Percentiles rank a stretch among this genome's conserved stretches.
These are phyloP conservation scores for Amborella trichopoda DNA, from an alignment of 164 flowering plant genomes.

Conservation along the genomic window DNA sequence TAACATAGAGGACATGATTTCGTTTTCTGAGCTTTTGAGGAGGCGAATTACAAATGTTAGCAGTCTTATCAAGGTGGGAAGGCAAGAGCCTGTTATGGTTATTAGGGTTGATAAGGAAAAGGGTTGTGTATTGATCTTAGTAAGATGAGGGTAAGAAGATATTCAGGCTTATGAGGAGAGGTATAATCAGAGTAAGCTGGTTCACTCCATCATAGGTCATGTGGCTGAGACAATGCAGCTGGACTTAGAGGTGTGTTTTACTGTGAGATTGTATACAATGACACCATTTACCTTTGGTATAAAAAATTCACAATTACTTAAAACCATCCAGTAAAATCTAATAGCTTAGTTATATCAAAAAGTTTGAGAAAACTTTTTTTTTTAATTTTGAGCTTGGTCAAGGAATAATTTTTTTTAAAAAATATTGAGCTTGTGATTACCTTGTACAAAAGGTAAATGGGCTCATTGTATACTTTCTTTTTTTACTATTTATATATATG, in stretches of 20 bases:
- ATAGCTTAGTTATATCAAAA: too few relatives aligned
- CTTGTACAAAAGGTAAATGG: too few relatives aligned
- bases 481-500: too few relatives aligned
- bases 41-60: slow-evolving; percentile 87
- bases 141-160: slow-evolving; percentile 86
- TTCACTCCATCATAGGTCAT: slow-evolving; percentile 92
- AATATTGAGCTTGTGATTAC: too few relatives aligned
- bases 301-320: too few relatives aligned
- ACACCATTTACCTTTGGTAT: too few relatives aligned
- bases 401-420: too few relatives aligned
- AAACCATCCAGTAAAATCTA: too few relatives aligned
- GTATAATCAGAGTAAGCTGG: slow-evolving; percentile 92
- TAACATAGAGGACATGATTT: slow-evolving; percentile 92
- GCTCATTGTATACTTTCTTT: too few relatives aligned
- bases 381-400: too few relatives aligned
- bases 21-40: slow-evolving; percentile 89
- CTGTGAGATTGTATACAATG: too few relatives aligned
- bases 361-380: too few relatives aligned
- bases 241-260: slow-evolving; percentile 72
- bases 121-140: slow-evolving; percentile 83
- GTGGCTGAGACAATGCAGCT: slow-evolving; percentile 72
- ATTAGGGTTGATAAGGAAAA: slow-evolving; percentile 84
- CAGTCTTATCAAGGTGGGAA: slow-evolving; percentile 79
- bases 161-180: slow-evolving; percentile 79
- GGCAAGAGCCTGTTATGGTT: slow-evolving; percentile 92